A percentile compares a stretch with the other conserved stretches of the same genome.
phyloP scores from a whole-genome alignment of 139 green algal species.

The Parachlorella kessleri region DNA sequence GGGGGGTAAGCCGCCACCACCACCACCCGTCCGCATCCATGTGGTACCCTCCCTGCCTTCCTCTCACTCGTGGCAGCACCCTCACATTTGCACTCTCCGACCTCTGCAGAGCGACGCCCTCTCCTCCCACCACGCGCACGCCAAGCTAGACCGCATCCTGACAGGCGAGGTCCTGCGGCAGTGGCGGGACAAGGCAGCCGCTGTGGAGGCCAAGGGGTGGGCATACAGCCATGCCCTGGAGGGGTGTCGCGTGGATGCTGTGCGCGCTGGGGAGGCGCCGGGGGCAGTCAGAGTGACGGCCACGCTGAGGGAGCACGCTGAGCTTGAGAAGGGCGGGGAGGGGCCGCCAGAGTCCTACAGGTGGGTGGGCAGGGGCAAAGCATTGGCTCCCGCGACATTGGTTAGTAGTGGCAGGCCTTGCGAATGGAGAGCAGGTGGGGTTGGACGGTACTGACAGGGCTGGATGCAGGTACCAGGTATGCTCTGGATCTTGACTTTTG shows the following conservation, averaged over 20 bases:
- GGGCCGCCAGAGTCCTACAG: slow-evolving; percentile 15
- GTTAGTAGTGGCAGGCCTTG: neutral
- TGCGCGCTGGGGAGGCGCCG: neutral
- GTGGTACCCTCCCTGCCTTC: neutral
- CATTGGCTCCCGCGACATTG: too few species aligned
- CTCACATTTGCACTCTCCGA: neutral
- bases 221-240: slow-evolving; percentile 38
- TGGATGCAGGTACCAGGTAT: too few species aligned
- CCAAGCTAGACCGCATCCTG: slow-evolving; percentile 12
- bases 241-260: slow-evolving; percentile 17
- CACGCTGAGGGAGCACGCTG: slow-evolving; percentile 26
- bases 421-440: neutral
- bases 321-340: slow-evolving; percentile 8
- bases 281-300: slow-evolving; percentile 10
- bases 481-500: too few species aligned
- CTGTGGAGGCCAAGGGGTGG: slow-evolving; percentile 34
- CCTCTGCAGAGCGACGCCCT: slow-evolving; percentile 19
- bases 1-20: neutral
- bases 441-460: neutral
- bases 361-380: too few species aligned
- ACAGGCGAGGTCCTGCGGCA: slow-evolving; percentile 22
- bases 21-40: neutral
- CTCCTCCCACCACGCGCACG: slow-evolving; percentile 10
- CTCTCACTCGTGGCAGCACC: neutral
- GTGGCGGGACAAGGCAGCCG: slow-evolving; percentile 26